Base-by-base conservation (phyloP, 345 rosid species). In the Diplotaxis tenuifolia region DNA sequence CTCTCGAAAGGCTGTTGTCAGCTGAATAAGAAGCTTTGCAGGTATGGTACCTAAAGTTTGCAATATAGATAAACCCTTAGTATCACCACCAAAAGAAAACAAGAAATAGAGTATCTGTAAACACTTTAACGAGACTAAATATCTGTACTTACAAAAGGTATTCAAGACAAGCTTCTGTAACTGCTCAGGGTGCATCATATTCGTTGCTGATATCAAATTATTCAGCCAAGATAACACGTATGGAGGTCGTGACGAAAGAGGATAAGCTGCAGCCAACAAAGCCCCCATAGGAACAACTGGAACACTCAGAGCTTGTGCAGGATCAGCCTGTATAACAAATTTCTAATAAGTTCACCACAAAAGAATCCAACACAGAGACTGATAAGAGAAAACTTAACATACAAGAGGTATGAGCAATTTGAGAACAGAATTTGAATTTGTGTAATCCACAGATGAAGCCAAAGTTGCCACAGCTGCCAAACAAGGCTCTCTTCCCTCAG, bases 141-240 rank as follows among this genome's bases (percentile, higher is more conserved):
- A 4, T 15, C 16, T 47, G 56, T 62, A 83, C 97, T 88, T 79
- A 95, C 99, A 87, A 63, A 95, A 92, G 82, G 84, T 95, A 77
- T 92, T 95, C 83, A 92, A 65, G 79, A 92, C 82, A 15, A 95
- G 97, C 88, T 90, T 95, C 75, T 95, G 80, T 72, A 95, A 82
- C 86, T 87, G 50, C 74, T 92, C 96, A 22, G 96, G 97, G 80
- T 86, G 96, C 99, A 95, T 91, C 99, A 95, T 95, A 83, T 90
- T 96, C 60, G 86, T 82, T 57, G 96, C 86, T 63, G 99, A 95
- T 86, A 95, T 88, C 79, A 89, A 76, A 67, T 85, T 10, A 74
- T 84, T 88, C 70, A 95, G 86, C 99, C 97, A 95, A 74, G 96
- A 84, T 70, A 95, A 81, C 14, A 84, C 86, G 67, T 89, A 89